Evolutionary conservation across 1,284 basidiomycete species (phyloP), one percentile per base, ranked within the genome.

Genomic region (Ganoderma meredithae): DNA sequence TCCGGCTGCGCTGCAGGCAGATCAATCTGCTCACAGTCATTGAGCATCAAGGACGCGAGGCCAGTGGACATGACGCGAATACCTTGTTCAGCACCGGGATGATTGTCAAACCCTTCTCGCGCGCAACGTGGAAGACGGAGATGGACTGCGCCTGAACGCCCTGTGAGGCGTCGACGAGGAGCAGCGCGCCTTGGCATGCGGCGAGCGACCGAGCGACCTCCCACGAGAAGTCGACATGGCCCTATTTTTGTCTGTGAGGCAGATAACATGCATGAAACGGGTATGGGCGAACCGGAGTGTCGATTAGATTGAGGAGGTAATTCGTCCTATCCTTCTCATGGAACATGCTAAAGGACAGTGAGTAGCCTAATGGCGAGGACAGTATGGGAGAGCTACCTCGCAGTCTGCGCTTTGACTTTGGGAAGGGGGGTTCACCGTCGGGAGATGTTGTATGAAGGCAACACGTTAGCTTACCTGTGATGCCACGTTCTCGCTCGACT

Each of bases 81-180:
- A 94, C 94, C 87, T 99, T 99, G 83, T 99, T 99, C 62, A 99
- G 84, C 22, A 98, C 93, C 2, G 97, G 96, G 52, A 99, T 93
- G 64, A 99, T 93, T 44, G 86, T 91, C 25, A 99, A 82, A 1
- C 93, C 90, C 60, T 91, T 87, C 76, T 96, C 94, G 75, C 87
- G 86, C 0, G 97, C 97, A 64, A 94, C 89, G 74, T 97, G 94
- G 75, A 94, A 97, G 6, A 99, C 98, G 0, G 95, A 97, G 66
- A 99, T 91, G 6, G 97, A 96, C 80, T 99, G 98, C 0, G 98
- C 97, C 81, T 99, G 98, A 6, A 99, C 92, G 15, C 97, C 97
- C 84, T 99, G 97, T 56, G 95, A 96, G 15, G 97, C 95, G 77
- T 99, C 97, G 0, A 99, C 96, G 2, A 93, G 86, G 15, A 99